phyloP scores from a whole-genome alignment of 2,329 filamentous ascomycete genomes.

The Aspergillus sp. region DNA sequence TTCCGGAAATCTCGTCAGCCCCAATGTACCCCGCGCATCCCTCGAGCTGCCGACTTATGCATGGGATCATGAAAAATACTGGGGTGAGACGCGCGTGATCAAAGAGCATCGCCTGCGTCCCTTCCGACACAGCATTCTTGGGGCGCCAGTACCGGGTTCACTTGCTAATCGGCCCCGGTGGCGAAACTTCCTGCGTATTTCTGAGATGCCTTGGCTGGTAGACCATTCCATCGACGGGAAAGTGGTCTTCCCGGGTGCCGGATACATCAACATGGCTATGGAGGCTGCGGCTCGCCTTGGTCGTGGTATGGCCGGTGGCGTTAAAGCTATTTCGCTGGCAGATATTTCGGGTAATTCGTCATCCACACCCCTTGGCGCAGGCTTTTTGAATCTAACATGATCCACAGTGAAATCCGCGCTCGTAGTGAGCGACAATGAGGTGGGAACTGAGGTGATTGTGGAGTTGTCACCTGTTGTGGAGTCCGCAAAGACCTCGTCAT shows the following conservation, averaged over 20 bases:
- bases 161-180: neutral
- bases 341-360: neutral
- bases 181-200: slow-evolving; percentile 4
- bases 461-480: neutral
- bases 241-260: slow-evolving; percentile 5
- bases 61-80: slow-evolving; percentile 6
- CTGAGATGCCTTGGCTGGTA: slow-evolving; percentile 3
- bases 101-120: neutral
- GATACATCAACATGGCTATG: slow-evolving; percentile 5
- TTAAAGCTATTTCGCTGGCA: neutral
- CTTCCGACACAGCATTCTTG: neutral
- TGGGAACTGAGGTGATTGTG: slow-evolving; percentile 2
- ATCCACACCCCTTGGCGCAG: neutral
- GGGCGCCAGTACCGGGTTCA: neutral
- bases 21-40: neutral
- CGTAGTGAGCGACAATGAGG: neutral
- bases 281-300: neutral
- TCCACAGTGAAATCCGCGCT: neutral
- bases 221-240: slow-evolving; percentile 7
- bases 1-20: neutral
- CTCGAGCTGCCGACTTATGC: slow-evolving; percentile 4
- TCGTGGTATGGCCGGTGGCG: neutral
- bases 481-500: neutral
- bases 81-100: neutral
- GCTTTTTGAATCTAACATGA: neutral